These are phyloP conservation scores for Sclerotiophoma versabilis DNA, from an alignment of 2,329 filamentous ascomycete species.

Conservation along the genomic window DNA sequence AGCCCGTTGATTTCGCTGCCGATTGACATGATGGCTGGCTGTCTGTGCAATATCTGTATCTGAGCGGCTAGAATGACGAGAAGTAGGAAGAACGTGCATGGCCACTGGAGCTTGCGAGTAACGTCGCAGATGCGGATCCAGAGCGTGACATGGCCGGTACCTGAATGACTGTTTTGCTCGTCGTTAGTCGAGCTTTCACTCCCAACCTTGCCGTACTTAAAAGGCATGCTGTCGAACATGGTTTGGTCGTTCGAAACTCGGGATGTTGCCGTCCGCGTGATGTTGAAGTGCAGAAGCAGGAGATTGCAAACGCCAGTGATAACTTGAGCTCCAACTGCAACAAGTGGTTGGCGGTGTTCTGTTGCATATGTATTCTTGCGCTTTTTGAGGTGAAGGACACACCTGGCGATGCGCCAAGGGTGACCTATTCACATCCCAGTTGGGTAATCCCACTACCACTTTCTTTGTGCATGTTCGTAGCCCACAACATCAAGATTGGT, in stretches of 20 bases:
- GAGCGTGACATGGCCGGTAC: not conserved
- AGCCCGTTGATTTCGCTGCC: constrained; percentile 25
- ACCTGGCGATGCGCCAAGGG: not conserved
- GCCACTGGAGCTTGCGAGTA: constrained; percentile 19
- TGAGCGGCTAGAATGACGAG: constrained; percentile 20
- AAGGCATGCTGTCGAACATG: constrained; percentile 3
- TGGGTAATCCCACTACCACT: constrained; percentile 9
- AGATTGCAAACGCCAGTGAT: not conserved
- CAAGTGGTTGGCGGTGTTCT: not conserved
- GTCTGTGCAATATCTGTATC: constrained; percentile 22
- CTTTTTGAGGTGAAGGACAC: not conserved
- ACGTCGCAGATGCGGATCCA: constrained; percentile 1
- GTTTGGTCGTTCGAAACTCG: not conserved
- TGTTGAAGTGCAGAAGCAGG: not conserved
- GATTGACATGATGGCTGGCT: constrained; percentile 5
- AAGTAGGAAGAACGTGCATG: constrained; percentile 15
- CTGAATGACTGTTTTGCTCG: not conserved
- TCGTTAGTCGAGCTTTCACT: constrained; percentile 15
- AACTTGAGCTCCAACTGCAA: not conserved
- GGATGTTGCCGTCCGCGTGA: no score
- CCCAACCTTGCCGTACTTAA: constrained; percentile 22
- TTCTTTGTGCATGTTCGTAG: constrained; percentile 5
- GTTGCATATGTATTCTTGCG: not conserved
- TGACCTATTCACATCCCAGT: constrained; percentile 17
- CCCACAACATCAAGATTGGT: not conserved